Evolutionary conservation across 2,329 filamentous ascomycete species (phyloP), one percentile per base, ranked within the genome.

Genomic region (Penicillium italicum): DNA sequence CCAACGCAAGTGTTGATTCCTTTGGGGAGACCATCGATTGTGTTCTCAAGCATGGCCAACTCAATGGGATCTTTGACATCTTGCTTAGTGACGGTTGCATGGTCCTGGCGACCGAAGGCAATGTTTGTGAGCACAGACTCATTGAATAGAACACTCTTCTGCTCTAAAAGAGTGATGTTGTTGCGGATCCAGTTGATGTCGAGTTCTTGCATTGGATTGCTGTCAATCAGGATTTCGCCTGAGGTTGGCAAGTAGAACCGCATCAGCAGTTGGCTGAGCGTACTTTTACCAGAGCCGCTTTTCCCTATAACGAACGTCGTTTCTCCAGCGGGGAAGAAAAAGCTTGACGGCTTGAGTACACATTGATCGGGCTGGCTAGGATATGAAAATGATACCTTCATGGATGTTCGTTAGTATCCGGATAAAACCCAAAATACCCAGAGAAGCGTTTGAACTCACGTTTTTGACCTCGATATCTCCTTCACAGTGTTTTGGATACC

Each of bases 201-300:
- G 0, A 97, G 74, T 0, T 74, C 75, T n/a, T 82, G 69, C 2
- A 94, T 75, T 0, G 83, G 75, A 1, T 80, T 69, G 0, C 82
- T 85, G 65, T 96, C 91, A 10, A 97, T 76, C 0, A 80, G 69
- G 16, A 97, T 85, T 0, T 82, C 72, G 0, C 92, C 93, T 0
- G 75, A 75, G 0, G 75, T 72, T 0, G 89, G 84, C 7, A 83
- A 77, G 67, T 97, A 96, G 63, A 95, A 89, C 12, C 86, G 84
- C 48, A 91, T 79, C 0, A 97, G 79, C 0, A 97, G 79, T 67
- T 90, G 91, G 1, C 88, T 86, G 1, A 97, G 68, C 0, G 93
- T 97, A 63, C 91, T 96, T 72, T 97, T 97, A 0, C 93, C 93
- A 2, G 90, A 96, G 0, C 94, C 94, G 66, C 91, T 96, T 65